Base-by-base conservation (phyloP, 1,284 basidiomycete species). In the Puccinia coronata region DNA sequence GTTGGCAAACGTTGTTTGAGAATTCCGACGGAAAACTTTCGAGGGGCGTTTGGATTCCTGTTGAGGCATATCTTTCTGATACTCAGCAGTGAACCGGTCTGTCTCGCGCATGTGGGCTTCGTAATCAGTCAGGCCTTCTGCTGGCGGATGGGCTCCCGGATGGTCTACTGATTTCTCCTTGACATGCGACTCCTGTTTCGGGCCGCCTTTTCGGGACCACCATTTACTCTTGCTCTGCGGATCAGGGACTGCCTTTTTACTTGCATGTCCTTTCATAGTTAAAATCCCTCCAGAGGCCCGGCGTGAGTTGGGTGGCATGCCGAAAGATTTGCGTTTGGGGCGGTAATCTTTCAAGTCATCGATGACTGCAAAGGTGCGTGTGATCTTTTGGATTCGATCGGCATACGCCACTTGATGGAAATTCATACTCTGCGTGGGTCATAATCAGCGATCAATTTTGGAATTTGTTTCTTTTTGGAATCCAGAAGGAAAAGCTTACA, bases 371-470 rank as follows among this genome's bases (percentile, higher is more conserved):
- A 93, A 88, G 2, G 90, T 88, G 72, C 88, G 86, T 67, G 88
- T 87, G 1, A 92, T 88, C 28, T 88, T 87, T 14, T 90, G 89
- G 20, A 93, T 88, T 75, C 92, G 91, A 51, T 94, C 92, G 82
- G 89, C 89, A 84, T 91, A 94, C 18, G 92, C 92, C 11, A 90
- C 91, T 65, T 88, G 89, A 85, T 94, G 92, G 87, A 94, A 94
- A 25, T 57, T 23, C 61, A 43, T 31, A 25, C 75, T 69, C 73
- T 41, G 67, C 47, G 14, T 5, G 31, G 87, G 88, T 88, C 67
- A 92, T 89, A 57, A 89, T 88, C 28, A 71, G 51, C 9, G 9
- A 90, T 90, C 31, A 92, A 85, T 89, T 92, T 90, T 81, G 88
- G 87, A 84, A n/a, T n/a, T n/a, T n/a, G n/a, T 92, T 91, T 3